Evolutionary conservation across 768 basidiomycete species (phyloP), one percentile per base, ranked within the genome.

Genomic region (Peribolospora kevripleyi): DNA sequence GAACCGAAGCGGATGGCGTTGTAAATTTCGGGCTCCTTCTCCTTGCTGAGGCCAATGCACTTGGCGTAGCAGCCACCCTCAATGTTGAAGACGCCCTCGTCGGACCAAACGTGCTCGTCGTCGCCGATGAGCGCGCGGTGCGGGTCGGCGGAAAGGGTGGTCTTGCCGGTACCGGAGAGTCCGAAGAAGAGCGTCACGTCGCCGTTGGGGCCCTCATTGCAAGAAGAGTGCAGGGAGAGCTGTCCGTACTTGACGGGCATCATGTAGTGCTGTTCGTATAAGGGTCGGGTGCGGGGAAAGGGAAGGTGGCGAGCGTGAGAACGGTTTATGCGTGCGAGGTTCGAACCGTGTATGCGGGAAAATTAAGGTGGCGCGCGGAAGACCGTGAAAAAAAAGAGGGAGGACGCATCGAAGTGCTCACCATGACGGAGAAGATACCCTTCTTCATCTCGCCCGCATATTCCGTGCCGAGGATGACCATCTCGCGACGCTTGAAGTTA

Each of bases 401-500:
- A 40, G 46, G 41, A 7, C 1, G 37, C 5, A 50, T 8, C 3
- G 45, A 42, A 8, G 4, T 10, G 58, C 72, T 25, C 59, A 79
- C 79, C 91, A 98, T 98, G 62, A 98, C 88, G 48, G 83, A 86
- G 74, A 98, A 98, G 68, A 98, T 85, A 65, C 93, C 93, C 78
- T 98, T 98, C 74, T 98, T 98, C 93, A 98, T 98, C 74, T 98
- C 64, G 42, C 64, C 64, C 37, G 64, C 64, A 58, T 63, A 63
- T 52, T 61, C 65, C 49, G 66, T 67, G 10, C 71, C 91, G 62
- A 98, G 84, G 65, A 98, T 97, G 64, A 98, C 91, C 93, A 98
- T 98, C 70, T 98, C 93, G 87, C 88, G 93, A 46, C 93, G 84
- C 75, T 93, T 93, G 72, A 98, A 97, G 77, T 98, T 98, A 74